Base-by-base conservation (phyloP, 257 asterid species). In the Haberlea rhodopensis region DNA sequence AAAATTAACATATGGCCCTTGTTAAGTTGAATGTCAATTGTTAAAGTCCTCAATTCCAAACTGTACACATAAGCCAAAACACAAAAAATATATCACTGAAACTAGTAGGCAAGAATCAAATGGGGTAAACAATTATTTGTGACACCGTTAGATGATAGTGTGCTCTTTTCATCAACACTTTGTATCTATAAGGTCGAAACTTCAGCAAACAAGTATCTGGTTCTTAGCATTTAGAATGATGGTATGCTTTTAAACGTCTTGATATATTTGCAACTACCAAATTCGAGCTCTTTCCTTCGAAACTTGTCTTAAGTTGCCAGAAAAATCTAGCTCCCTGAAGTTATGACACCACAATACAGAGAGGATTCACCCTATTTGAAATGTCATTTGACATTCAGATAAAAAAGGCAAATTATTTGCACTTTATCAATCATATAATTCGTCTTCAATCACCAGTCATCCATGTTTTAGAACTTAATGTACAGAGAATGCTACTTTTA, bases 101-200 rank as follows among this genome's bases (percentile, higher is more conserved):
- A 73, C 32, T 45, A 67, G 22, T 11, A 37, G 65, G 28, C 70
- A 68, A 53, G 22, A 43, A 64, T 63, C 46, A 63, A 52, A 26
- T 51, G 68, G 60, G 51, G 51, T 23, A 46, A 69, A 21, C 57
- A 53, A 74, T 45, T 21, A 51, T 67, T 10, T 29, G 37, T 29
- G 37, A 29, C 37, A 29, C 37, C 7, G 37, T 10, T 1, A 29
- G 37, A 29, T 29, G 37, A 29, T 29, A 29, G 1, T 5, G 9
- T 29, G 37, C 11, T 29, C 37, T 5, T 29, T 29, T 29, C 37
- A 29, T 29, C 37, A 29, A 29, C 37, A 29, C 37, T 29, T 6
- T 1, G 8, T 29, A 29, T 2, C 9, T n/a, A n/a, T n/a, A n/a
- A n/a, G n/a, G n/a, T n/a, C n/a, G n/a, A n/a, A n/a, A n/a, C n/a